phyloP scores from a whole-genome alignment of 2,329 filamentous ascomycete species.

The Paecilomyces fulvus region DNA sequence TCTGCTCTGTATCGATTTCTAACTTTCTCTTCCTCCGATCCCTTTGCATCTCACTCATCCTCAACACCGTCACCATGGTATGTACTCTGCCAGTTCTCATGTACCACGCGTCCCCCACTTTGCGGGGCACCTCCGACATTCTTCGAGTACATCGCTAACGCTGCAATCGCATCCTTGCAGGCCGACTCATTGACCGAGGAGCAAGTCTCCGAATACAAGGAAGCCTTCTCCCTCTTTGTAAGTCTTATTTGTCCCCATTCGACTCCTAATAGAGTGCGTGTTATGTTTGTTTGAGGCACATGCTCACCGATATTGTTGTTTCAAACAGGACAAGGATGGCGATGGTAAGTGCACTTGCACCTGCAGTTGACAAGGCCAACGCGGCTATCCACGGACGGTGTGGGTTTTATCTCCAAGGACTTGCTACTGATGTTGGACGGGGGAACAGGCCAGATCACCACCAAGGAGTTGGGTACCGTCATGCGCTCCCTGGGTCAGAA shows the following conservation, averaged over 20 bases:
- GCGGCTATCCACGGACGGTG: neutral
- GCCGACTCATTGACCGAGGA: constrained; percentile 98
- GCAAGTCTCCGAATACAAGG: constrained; percentile 99
- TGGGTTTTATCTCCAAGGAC: neutral
- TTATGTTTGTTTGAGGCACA: constrained; percentile 15
- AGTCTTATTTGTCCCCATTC: constrained; percentile 39
- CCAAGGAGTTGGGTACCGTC: constrained; percentile 81
- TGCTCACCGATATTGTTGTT: constrained; percentile 6
- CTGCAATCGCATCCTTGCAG: constrained; percentile 40
- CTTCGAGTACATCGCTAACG: constrained; percentile 16
- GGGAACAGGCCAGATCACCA: constrained; percentile 71
- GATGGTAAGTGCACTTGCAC: constrained; percentile 59
- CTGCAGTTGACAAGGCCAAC: neutral
- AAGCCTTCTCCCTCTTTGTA: constrained; percentile 99
- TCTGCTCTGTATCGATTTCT: constrained; percentile 6
- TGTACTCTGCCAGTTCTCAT: constrained; percentile 3
- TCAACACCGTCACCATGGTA: constrained; percentile 25
- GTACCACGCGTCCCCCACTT: constrained; percentile 18
- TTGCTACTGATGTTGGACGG: neutral
- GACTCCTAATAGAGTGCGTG: neutral
- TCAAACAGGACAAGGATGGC: constrained; percentile 71
- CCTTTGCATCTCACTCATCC: constrained; percentile 1
- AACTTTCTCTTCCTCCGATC: constrained; percentile 3
- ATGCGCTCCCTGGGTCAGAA: constrained; percentile 88
- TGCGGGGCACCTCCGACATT: constrained; percentile 4